Evolutionary conservation across 1,284 basidiomycete genomes (phyloP).

Genomic region (Pyrrhoderma lamaoense): DNA sequence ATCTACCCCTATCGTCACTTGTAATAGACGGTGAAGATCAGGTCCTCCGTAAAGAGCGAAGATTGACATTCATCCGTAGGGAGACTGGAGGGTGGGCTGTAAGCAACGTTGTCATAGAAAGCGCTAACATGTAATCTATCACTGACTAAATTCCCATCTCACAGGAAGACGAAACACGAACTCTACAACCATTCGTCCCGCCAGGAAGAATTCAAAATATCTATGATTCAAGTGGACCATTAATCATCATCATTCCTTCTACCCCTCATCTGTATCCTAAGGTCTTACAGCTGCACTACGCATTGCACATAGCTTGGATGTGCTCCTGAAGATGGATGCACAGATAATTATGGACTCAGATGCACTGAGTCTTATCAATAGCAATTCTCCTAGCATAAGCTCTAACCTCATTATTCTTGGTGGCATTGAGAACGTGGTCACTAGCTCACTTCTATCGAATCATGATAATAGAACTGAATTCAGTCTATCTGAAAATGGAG

Average conservation of each 20-base stretch:
- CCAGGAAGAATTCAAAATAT: conserved; percentile 31
- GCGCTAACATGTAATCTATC: too few relatives aligned
- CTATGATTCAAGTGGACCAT: conserved; percentile 43
- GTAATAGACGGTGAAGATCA: not conserved
- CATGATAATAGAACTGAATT: conserved; percentile 6
- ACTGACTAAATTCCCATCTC: too few relatives aligned
- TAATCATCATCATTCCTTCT: conserved; percentile 48
- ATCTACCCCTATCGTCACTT: conserved; percentile 10
- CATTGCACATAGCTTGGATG: conserved; percentile 58
- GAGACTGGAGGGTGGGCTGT: conserved; percentile 6
- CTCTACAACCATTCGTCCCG: conserved; percentile 33
- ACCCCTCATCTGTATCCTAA: conserved; percentile 24
- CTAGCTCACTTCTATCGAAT: conserved; percentile 7
- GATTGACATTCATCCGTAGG: not conserved
- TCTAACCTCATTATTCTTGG: conserved; percentile 47
- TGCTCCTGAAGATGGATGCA: conserved; percentile 64
- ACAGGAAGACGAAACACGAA: too few relatives aligned
- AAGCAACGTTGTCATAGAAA: not conserved
- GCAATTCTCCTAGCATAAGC: conserved; percentile 19
- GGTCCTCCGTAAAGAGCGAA: not conserved
- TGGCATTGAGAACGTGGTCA: conserved; percentile 26
- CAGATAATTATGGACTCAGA: conserved; percentile 47
- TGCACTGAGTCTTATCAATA: conserved; percentile 25
- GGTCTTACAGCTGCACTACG: conserved; percentile 47
- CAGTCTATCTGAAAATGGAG: conserved; percentile 1